Percentiles rank a stretch among this genome's conserved stretches.
phyloP scores from a whole-genome alignment of 2,329 filamentous ascomycete genomes.

The Neonectria hederae region DNA sequence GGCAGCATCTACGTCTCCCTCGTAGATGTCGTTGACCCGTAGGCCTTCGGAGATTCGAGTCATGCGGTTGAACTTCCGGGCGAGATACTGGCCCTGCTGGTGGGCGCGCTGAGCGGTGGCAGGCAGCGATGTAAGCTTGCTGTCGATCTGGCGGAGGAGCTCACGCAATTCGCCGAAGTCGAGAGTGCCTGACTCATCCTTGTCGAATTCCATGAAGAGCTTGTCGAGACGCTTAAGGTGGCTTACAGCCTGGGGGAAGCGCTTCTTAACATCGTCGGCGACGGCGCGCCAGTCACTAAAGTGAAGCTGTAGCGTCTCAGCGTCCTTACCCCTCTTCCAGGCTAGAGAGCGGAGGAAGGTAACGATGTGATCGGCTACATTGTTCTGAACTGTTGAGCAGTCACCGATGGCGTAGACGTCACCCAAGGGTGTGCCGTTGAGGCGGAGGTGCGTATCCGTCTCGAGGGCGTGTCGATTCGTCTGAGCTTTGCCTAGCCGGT shows the following conservation, averaged over 20 bases:
- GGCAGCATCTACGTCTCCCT: conserved; percentile 91
- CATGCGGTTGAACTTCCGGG: conserved; percentile 92
- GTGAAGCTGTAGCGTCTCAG: conserved; percentile 84
- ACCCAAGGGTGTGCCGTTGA: conserved; percentile 88
- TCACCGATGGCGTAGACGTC: conserved; percentile 98
- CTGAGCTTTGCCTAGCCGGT: conserved; percentile 79
- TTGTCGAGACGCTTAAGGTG: conserved; percentile 91
- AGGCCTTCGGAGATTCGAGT: conserved; percentile 80
- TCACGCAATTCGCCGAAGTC: conserved; percentile 93
- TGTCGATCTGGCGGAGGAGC: conserved; percentile 90
- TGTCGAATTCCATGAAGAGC: conserved; percentile 92
- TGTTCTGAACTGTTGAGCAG: conserved; percentile 97
- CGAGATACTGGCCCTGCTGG: conserved; percentile 94
- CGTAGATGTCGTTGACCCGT: conserved; percentile 79
- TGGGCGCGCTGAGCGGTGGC: conserved; percentile 96
- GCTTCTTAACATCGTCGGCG: conserved; percentile 82
- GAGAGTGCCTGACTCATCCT: conserved; percentile 89
- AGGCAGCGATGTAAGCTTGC: conserved; percentile 90
- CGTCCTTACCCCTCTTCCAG: conserved; percentile 91
- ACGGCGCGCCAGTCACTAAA: conserved; percentile 91
- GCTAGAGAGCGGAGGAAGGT: conserved; percentile 89
- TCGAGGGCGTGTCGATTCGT: conserved; percentile 92
- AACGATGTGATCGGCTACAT: conserved; percentile 89
- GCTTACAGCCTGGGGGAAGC: conserved; percentile 88
- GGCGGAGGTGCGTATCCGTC: conserved; percentile 90